Conservation (phyloP, 345 rosid genomes). For the Gynandropsis gynandra region DNA sequence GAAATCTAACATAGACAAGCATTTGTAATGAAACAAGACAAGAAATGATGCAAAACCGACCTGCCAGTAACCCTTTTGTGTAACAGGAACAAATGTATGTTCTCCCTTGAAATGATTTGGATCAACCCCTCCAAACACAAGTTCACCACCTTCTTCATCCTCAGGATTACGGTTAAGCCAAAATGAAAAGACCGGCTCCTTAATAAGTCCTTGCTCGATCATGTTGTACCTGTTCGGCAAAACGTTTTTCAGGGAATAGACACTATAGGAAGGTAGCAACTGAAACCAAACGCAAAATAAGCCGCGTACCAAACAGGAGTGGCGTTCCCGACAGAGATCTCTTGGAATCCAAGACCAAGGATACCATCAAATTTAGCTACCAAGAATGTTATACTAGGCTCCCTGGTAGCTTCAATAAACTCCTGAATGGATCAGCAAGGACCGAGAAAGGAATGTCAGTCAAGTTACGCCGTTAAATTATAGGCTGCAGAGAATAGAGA, state of each 20-base stretch:
- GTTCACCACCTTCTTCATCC: constrained; percentile 81
- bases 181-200: constrained; percentile 88
- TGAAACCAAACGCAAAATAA: constrained; percentile 3
- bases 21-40: neutral
- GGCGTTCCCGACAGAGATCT: constrained; percentile 80
- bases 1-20: too few species aligned
- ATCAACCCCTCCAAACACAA: constrained; percentile 94
- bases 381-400: constrained; percentile 79
- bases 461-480: neutral
- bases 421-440: constrained; percentile 34
- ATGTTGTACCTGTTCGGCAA: constrained; percentile 67
- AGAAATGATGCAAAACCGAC: constrained; percentile 32
- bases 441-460: constrained; percentile 3
- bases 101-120: constrained; percentile 75
- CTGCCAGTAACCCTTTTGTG: constrained; percentile 97
- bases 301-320: constrained; percentile 70
- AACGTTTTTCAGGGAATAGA: constrained; percentile 11
- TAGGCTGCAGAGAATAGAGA: constrained; percentile 2
- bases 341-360: constrained; percentile 89
- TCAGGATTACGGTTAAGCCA: constrained; percentile 85
- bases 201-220: constrained; percentile 70
- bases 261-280: constrained; percentile 1
- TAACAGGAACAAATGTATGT: constrained; percentile 87
- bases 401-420: constrained; percentile 91
- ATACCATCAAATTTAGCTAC: constrained; percentile 93